These are phyloP conservation scores for Pythium rishiriense DNA, from an alignment of 352 stramenopile species.

Conservation along the genomic window DNA sequence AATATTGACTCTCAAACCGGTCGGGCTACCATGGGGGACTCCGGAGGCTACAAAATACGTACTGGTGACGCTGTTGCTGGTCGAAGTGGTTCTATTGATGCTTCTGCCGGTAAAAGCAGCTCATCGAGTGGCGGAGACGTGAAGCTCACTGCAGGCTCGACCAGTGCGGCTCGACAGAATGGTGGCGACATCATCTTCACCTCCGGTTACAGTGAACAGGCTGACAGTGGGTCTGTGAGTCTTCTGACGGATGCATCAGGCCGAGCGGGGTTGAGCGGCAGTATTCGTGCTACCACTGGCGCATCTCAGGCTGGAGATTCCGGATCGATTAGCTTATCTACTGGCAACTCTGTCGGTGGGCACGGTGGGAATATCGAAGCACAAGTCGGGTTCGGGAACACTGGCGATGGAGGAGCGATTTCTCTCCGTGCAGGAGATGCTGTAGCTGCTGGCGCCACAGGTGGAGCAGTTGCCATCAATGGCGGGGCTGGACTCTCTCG, in stretches of 20 bases:
- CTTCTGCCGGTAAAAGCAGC: constrained; percentile 61
- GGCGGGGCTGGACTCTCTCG: constrained; percentile 42
- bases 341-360: constrained; percentile 58
- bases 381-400: constrained; percentile 51
- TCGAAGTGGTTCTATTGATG: constrained; percentile 41
- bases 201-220: constrained; percentile 64
- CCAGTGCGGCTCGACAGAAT: constrained; percentile 35
- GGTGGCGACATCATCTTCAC: constrained; percentile 80
- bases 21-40: constrained; percentile 51
- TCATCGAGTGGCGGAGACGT: constrained; percentile 69
- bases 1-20: constrained; percentile 63
- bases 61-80: constrained; percentile 57
- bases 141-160: constrained; percentile 62
- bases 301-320: constrained; percentile 55
- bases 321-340: constrained; percentile 64
- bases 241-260: constrained; percentile 79
- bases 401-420: constrained; percentile 67
- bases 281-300: constrained; percentile 65
- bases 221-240: constrained; percentile 78
- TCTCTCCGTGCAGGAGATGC: constrained; percentile 67
- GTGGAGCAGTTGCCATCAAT: constrained; percentile 48
- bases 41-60: constrained; percentile 51
- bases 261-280: constrained; percentile 69
- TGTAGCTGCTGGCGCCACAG: constrained; percentile 35
- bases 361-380: constrained; percentile 70